Base-by-base conservation (phyloP, 2,329 filamentous ascomycete genomes). In the Fonsecaea multimorphosa region DNA sequence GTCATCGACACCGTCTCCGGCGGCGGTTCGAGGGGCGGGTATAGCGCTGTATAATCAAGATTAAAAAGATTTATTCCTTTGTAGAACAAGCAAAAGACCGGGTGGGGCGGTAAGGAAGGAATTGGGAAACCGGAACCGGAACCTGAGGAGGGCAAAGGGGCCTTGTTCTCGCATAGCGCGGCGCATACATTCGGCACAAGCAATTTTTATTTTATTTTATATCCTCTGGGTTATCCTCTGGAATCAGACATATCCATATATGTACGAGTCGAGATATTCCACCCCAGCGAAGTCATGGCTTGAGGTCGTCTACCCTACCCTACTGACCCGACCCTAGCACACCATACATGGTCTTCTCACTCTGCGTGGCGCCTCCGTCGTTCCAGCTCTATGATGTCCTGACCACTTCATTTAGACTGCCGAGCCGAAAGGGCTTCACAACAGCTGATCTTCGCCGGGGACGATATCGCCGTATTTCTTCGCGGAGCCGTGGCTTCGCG, bases 1-100 rank as follows among this genome's bases (percentile, higher is more conserved):
- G 88, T 96, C 22, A 81, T 95, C 55, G 93, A 91, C 75, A 93
- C 92, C 0, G 84, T 98, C 9, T 92, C 96, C 78, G 92, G 92
- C 1, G 86, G 89, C 51, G 91, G 92, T 7, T 90, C 88, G 65
- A 88, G 95, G 73, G 94, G 94, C 53, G 95, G 95, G 1, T 99
- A 99, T 80, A 96, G 92, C 74, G 95, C 95, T 53, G 94, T 99
- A 71, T 97, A 82, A 83, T 19, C 11, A 22, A 29, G 24, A 32
- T 34, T n/a, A n/a, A n/a, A n/a, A 34, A 9, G 5, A 7, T 34
- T 12, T 34, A 2, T 34, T 34, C 29, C 29, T 31, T 31, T 31
- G 29, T 31, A 31, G 29, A 31, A 31, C 8, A 31, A 31, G 8
- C 8, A 31, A 31, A 31, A 3, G 29, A 31, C n/a, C n/a, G n/a